Conservation (phyloP, 2,329 filamentous ascomycete species). For the Beauveria sp. region DNA sequence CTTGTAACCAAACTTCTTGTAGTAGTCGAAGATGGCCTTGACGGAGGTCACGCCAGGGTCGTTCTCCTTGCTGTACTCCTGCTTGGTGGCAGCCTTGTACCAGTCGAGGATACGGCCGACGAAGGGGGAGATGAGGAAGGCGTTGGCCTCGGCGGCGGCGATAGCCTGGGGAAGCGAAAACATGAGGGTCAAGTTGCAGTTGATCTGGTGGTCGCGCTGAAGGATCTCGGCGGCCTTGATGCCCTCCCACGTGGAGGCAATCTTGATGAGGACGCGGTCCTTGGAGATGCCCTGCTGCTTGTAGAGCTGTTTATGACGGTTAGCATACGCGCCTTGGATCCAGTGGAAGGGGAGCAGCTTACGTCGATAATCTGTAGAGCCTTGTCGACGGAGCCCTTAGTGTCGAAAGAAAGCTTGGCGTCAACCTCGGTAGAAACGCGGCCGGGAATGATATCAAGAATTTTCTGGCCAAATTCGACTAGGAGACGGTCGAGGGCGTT, state of each 20-base stretch:
- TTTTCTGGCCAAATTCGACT: constrained; percentile 97
- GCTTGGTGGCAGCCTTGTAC: constrained; percentile 95
- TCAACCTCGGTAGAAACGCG: constrained; percentile 99
- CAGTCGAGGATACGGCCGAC: constrained; percentile 98
- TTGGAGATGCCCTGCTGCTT: constrained; percentile 84
- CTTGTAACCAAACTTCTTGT: constrained; percentile 99
- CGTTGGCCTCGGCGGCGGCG: constrained; percentile 86
- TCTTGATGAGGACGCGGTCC: constrained; percentile 95
- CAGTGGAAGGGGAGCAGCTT: constrained; percentile 24
- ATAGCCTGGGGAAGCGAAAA: constrained; percentile 95
- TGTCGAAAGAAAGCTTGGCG: constrained; percentile 91
- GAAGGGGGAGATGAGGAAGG: constrained; percentile 98
- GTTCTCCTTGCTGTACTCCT: constrained; percentile 81
- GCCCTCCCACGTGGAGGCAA: constrained; percentile 98
- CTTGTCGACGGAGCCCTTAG: constrained; percentile 86
- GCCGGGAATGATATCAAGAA: constrained; percentile 91
- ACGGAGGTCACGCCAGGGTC: constrained; percentile 96
- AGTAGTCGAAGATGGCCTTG: constrained; percentile 97
- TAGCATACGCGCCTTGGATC: constrained; percentile 3
- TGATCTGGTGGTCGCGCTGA: constrained; percentile 90
- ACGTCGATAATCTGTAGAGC: constrained; percentile 95
- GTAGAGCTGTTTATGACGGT: constrained; percentile 63
- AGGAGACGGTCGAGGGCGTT: constrained; percentile 86
- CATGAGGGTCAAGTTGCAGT: constrained; percentile 98
- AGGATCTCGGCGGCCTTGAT: constrained; percentile 98